Base-by-base conservation (phyloP, 2,329 filamentous ascomycete species). In the Sporothrix mexicana region DNA sequence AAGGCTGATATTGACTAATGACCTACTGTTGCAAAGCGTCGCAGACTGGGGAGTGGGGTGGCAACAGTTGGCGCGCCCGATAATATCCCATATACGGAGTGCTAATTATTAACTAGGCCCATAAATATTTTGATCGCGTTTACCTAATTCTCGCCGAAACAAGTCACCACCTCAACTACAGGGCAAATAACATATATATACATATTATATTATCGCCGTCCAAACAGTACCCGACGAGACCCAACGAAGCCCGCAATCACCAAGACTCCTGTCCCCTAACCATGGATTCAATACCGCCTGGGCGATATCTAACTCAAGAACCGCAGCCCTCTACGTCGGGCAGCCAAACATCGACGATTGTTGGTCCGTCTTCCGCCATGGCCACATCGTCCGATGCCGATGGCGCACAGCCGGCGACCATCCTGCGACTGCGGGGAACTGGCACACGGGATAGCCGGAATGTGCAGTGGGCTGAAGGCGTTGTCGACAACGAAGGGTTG, bases 401-500 rank as follows among this genome's bases (percentile, higher is more conserved):
- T 49, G 23, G 74, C 55, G 80, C n/a, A 23, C 25, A 76, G 73
- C 77, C 76, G 59, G 80, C 76, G 73, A 78, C 84, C 25, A 85
- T 87, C 72, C 80, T 90, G 51, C 86, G 86, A 13, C 81, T 90
- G 61, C 84, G 86, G 57, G 88, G 88, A 61, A 84, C 83, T 1
- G 83, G 85, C 72, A 77, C 79, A 15, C 77, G 83, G 0, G 82
- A 83, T 36, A 81, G 84, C 20, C 86, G 91, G 70, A 90, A 89
- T 67, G 96, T 99, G 72, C 91, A 93, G 81, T 99, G 96, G 96
- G 94, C 94, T 7, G 93, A 96, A 79, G 92, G 93, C 78, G 95
- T 98, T 7, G 86, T 99, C 2, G 95, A 99, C 82, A 99, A 99
- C 79, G 96, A 99, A 82, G 94, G 94, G 3, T 87, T 98, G 81